Evolutionary conservation across 2,329 filamentous ascomycete genomes (phyloP).

Genomic region (Phaeophleospora eucalypticola): DNA sequence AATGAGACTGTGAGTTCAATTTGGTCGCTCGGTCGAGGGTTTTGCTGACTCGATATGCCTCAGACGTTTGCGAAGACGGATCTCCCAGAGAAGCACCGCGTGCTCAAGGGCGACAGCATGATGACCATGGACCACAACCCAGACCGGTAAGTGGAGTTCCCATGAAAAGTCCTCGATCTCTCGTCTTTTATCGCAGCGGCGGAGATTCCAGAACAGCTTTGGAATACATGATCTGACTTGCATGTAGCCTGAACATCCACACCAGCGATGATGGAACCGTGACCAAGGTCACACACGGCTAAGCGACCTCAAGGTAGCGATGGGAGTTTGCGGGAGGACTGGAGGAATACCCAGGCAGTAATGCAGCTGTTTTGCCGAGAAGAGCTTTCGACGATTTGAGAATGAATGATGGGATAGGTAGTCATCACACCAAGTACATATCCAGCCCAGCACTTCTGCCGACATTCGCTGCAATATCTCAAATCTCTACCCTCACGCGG

Average conservation of each 20-base stretch:
- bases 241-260: conserved; percentile 44
- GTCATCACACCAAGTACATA: too few species aligned
- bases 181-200: background rate
- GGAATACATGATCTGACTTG: background rate
- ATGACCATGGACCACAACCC: conserved; percentile 47
- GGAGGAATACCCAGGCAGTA: too few species aligned
- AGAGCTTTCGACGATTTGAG: too few species aligned
- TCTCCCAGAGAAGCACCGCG: conserved; percentile 45
- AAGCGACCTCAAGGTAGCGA: too few species aligned
- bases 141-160: conserved; percentile 38
- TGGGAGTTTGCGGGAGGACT: too few species aligned
- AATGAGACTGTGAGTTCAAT: conserved; percentile 40
- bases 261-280: conserved; percentile 48
- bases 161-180: background rate
- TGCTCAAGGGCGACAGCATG: conserved; percentile 45
- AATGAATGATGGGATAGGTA: too few species aligned
- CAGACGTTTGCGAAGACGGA: conserved; percentile 50
- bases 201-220: conserved; percentile 3
- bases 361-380: too few species aligned
- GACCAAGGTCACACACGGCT: conserved; percentile 46
- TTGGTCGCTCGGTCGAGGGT: background rate
- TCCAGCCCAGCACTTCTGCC: too few species aligned
- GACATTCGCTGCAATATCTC: too few species aligned
- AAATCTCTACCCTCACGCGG: too few species aligned
- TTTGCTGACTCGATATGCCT: background rate